A percentile compares a stretch with the other conserved stretches of the same genome.
These are phyloP conservation scores for Candida dendrica DNA, from an alignment of 805 yeast genomes.

Conservation along the genomic window DNA sequence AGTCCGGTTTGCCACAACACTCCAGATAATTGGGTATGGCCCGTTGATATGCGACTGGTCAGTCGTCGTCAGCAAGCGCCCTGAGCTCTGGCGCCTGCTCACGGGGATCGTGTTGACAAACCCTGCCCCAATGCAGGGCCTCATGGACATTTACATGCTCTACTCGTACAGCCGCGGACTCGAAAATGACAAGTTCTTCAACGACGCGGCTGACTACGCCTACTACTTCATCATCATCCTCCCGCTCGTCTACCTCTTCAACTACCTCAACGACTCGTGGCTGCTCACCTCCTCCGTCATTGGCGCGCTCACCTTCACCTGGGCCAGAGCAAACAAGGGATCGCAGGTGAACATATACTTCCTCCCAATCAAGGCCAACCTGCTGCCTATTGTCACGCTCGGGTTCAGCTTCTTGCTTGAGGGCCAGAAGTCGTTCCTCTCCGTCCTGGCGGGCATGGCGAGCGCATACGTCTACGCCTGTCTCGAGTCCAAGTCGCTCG, in stretches of 20 bases:
- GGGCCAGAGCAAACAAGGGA: constrained; percentile 50
- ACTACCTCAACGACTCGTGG: constrained; percentile 24
- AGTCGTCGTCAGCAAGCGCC: constrained; percentile 17
- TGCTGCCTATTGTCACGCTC: constrained; percentile 42
- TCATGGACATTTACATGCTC: constrained; percentile 48
- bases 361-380: constrained; percentile 51
- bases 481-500: constrained; percentile 45
- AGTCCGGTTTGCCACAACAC: constrained; percentile 33
- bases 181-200: constrained; percentile 43
- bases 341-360: constrained; percentile 44
- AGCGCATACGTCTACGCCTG: constrained; percentile 57
- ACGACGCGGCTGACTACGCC: constrained; percentile 45
- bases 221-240: constrained; percentile 46
- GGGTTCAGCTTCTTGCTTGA: constrained; percentile 37
- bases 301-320: constrained; percentile 49
- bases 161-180: constrained; percentile 50
- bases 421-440: constrained; percentile 32
- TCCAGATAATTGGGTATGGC: constrained; percentile 19
- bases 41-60: constrained; percentile 25
- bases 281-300: constrained; percentile 32
- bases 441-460: constrained; percentile 41
- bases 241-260: constrained; percentile 34
- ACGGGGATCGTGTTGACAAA: constrained; percentile 42
- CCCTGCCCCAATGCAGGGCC: constrained; percentile 35
- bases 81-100: constrained; percentile 39